phyloP scores from a whole-genome alignment of 495 filamentous ascomycete genomes.

The Neurospora africana region DNA sequence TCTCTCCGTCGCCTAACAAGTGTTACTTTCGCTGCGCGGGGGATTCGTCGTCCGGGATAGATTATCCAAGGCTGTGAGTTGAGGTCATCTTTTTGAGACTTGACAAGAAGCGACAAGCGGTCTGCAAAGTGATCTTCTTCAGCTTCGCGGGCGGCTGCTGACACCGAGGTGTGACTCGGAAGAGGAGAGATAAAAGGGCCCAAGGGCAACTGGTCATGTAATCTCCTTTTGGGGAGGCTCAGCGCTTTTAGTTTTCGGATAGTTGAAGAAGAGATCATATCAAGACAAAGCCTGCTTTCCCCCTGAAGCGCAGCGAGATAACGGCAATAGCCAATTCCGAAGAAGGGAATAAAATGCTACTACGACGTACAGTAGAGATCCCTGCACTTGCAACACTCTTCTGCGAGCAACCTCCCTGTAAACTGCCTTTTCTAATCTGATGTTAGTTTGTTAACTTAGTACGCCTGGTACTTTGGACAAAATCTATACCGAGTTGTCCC shows the following conservation, averaged over 20 bases:
- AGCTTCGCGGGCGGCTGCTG: background rate
- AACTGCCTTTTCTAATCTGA: no score
- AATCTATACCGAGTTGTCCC: no score
- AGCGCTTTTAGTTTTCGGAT: background rate
- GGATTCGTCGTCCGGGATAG: background rate
- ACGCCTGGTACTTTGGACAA: no score
- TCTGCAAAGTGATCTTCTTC: background rate
- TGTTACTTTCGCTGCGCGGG: background rate
- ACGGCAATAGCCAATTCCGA: background rate
- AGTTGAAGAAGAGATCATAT: background rate
- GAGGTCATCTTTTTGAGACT: background rate
- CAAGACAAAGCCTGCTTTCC: background rate
- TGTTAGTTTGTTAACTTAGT: no score
- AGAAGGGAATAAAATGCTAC: background rate
- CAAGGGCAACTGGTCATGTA: background rate
- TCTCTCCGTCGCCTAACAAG: background rate
- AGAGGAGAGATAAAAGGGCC: background rate
- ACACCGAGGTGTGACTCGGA: background rate
- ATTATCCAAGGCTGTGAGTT: background rate
- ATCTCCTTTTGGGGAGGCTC: background rate
- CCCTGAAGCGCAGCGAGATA: background rate
- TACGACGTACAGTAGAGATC: no score
- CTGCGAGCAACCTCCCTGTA: no score
- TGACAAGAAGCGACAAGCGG: background rate
- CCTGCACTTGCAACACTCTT: no score